Evolutionary conservation across 306 rosid genomes (phyloP).

Genomic region (Phaseolus lunatus): DNA sequence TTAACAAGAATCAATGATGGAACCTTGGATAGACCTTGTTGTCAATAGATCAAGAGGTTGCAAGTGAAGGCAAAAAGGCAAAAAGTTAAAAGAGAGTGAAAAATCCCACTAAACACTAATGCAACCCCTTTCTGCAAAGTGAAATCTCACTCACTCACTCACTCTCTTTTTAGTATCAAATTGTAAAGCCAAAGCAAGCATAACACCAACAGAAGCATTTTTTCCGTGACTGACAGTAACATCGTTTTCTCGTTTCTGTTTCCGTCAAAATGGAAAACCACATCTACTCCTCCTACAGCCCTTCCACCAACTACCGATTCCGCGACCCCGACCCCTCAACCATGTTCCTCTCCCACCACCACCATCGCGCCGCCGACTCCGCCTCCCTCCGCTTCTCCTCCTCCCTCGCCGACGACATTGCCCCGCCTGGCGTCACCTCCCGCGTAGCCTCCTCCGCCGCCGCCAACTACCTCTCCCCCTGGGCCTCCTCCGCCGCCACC

Average conservation of each 20-base stretch:
- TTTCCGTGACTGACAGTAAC: constrained; percentile 6
- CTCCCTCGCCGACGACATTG: constrained; percentile 50
- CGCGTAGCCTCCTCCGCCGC: constrained; percentile 45
- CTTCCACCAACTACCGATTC: constrained; percentile 54
- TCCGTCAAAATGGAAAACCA: constrained; percentile 47
- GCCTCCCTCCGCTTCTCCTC: constrained; percentile 51
- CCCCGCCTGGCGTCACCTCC: constrained; percentile 50
- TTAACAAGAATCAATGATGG: no score
- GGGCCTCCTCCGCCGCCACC: constrained; percentile 52
- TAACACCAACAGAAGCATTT: not conserved
- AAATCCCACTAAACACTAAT: no score
- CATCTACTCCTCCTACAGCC: constrained; percentile 49
- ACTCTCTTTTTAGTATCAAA: not conserved
- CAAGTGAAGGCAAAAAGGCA: no score
- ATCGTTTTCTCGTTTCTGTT: constrained; percentile 30
- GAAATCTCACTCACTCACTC: constrained; percentile 24
- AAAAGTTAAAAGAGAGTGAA: no score
- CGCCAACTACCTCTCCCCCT: constrained; percentile 58
- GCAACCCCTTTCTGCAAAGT: not conserved
- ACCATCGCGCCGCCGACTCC: not conserved
- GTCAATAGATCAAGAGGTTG: no score
- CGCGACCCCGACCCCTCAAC: constrained; percentile 18
- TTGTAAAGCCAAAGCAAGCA: not conserved
- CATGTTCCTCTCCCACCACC: constrained; percentile 49
- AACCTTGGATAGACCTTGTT: no score